Base-by-base conservation (phyloP, 805 yeast species). In the Kluyveromyces nonfermentans region DNA sequence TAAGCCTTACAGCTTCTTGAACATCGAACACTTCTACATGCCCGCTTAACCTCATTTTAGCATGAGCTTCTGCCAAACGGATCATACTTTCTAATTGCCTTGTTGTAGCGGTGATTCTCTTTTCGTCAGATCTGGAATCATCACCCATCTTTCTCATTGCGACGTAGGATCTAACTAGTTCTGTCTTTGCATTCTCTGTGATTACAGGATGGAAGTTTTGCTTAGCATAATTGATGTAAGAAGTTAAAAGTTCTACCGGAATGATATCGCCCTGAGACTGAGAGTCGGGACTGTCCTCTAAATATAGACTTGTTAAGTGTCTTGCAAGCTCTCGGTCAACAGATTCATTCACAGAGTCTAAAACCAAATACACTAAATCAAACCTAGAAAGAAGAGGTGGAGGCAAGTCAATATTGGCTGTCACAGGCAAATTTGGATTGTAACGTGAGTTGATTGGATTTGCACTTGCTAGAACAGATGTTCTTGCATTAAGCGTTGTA, bases 51-150 rank as follows among this genome's bases (percentile, higher is more conserved):
- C 96, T 78, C 95, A 93, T 85, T 66, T 88, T 89, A 1, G 99
- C 98, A 62, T 93, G 97, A 0, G 97, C 98, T 66, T 93, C 98
- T 0, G 95, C 66, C 41, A 93, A 71, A 59, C 98, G 79, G 52
- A 90, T 89, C 95, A 93, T 86, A 42, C 94, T 82, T 65, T 93
- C 98, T 45, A 93, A 71, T 63, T 93, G 98, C 67, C 99, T 78
- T 1, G 99, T 90, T 0, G 99, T 93, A 4, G 99, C 99, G 0
- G 99, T 93, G 52, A 93, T 85, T 54, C 99, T 73, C 64, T 82
- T 85, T 50, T 93, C 97, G 10, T 87, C 72, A 1, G 88, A 70
- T 46, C 96, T 72, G 5, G 83, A 75, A 60, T 88, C 97, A 57
- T 93, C 97, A 42, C 98, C 98, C 49, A 87, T 68, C 59, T 82